Evolutionary conservation across 2,329 filamentous ascomycete species (phyloP), one percentile per base, ranked within the genome.

Genomic region (Pestalotiopsis sp.): DNA sequence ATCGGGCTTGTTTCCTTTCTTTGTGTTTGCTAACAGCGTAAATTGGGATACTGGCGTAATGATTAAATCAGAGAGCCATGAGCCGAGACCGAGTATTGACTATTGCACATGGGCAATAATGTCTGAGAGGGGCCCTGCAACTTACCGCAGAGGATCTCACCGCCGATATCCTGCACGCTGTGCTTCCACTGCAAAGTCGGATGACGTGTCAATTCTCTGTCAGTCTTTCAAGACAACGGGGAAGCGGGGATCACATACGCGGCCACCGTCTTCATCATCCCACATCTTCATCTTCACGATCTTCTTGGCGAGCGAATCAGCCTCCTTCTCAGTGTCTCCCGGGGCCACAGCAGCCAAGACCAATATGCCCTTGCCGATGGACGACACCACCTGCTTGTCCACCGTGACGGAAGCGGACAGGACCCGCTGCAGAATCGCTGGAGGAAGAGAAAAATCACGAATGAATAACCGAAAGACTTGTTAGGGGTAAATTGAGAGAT

Each of bases 331-430:
- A 2, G 94, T 97, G 78, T 99, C 96, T 67, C 95, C 92, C 56
- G 94, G 95, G 39, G 92, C 94, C 58, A 99, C 90, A 31, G 95
- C 96, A 25, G 95, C 95, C 78, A 99, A 92, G 39, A 98, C 94
- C 6, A 99, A 86, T 58, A 99, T 83, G 38, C 96, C 96, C 80
- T 92, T 93, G 69, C 94, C 93, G 75, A 99, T 98, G 3, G 92
- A 93, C 1, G 96, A 98, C 60, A 99, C 89, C 38, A 97, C 83
- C 78, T 97, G 87, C 77, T 93, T 92, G 78, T 99, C 95, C 66
- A 99, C 95, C 1, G 94, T 96, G 75, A 99, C 96, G 7, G 95
- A 98, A 70, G 95, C 95, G 58, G 95, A 98, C 70, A 97, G 90
- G 65, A 99, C 96, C 73, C 96, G 90, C 82, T 99, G 96, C 66